These are phyloP conservation scores for Kodamaea leandrae DNA, from an alignment of 805 yeast genomes.

Conservation along the genomic window DNA sequence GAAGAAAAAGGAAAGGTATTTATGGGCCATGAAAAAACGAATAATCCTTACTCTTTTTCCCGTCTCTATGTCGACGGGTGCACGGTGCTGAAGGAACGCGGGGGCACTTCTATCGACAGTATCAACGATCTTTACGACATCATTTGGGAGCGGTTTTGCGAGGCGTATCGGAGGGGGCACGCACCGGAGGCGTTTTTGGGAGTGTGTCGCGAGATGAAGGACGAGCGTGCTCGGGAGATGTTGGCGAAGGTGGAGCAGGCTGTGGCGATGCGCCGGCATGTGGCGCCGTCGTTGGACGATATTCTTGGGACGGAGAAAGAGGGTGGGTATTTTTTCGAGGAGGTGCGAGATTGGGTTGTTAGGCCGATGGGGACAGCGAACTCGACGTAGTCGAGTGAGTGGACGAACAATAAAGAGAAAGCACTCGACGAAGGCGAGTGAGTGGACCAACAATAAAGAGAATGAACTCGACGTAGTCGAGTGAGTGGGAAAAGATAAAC, in stretches of 20 bases:
- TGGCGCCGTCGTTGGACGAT: slow-evolving; percentile 22
- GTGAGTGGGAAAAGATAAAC: too few relatives aligned
- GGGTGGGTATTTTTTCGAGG: slow-evolving; percentile 27
- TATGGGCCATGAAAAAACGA: too few relatives aligned
- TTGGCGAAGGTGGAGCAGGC: slow-evolving; percentile 5
- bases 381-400: neutral
- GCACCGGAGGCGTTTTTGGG: too few relatives aligned
- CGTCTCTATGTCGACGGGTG: too few relatives aligned
- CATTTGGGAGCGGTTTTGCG: slow-evolving; percentile 3
- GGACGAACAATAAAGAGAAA: neutral
- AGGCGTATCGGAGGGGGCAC: neutral
- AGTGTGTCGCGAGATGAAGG: too few relatives aligned
- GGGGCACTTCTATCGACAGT: neutral
- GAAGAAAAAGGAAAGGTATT: too few relatives aligned
- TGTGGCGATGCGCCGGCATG: slow-evolving; percentile 6
- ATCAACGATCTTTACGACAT: slow-evolving; percentile 1
- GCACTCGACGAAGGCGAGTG: too few relatives aligned
- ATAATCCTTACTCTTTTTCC: too few relatives aligned
- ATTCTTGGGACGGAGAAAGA: slow-evolving; percentile 21
- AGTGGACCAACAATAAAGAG: too few relatives aligned
- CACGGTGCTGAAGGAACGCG: neutral
- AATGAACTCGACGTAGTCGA: too few relatives aligned
- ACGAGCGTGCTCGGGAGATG: too few relatives aligned
- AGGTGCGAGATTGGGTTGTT: slow-evolving; percentile 45
- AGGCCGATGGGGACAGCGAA: slow-evolving; percentile 49